A percentile compares a stretch with the other conserved stretches of the same genome.
Evolutionary conservation across 1,284 basidiomycete species (phyloP).

Genomic region (Trametes sp.): DNA sequence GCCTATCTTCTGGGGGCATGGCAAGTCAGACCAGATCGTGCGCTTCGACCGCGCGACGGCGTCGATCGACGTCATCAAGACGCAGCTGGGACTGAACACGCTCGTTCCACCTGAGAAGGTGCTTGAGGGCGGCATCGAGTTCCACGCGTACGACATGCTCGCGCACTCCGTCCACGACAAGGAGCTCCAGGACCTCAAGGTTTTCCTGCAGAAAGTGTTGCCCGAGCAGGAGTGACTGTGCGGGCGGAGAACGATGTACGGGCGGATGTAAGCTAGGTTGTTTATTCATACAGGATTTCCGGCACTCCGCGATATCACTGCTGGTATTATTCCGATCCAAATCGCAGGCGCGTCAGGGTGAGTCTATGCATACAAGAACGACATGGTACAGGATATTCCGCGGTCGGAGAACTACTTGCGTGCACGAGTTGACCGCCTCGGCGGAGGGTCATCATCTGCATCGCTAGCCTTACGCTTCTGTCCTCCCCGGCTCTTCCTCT

Average conservation of each 20-base stretch:
- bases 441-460: conserved; percentile 12
- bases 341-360: too few species aligned
- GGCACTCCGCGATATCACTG: neutral
- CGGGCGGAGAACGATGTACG: neutral
- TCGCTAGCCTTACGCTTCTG: conserved; percentile 34
- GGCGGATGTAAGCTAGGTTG: conserved; percentile 22
- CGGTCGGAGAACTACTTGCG: conserved; percentile 21
- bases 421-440: conserved; percentile 30
- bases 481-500: conserved; percentile 1
- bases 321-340: neutral
- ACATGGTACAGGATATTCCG: neutral
- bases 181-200: conserved; percentile 72
- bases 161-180: conserved; percentile 66
- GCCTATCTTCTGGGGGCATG: conserved; percentile 92
- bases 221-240: conserved; percentile 29
- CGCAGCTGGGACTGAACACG: conserved; percentile 53
- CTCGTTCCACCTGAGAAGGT: conserved; percentile 34
- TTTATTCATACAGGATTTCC: neutral
- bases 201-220: conserved; percentile 61
- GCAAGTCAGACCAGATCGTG: conserved; percentile 80
- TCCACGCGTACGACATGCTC: conserved; percentile 66
- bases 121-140: conserved; percentile 44
- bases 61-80: conserved; percentile 63
- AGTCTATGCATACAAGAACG: neutral
- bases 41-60: conserved; percentile 54